phyloP scores from a whole-genome alignment of 495 filamentous ascomycete genomes.

The Neurospora cerealis region DNA sequence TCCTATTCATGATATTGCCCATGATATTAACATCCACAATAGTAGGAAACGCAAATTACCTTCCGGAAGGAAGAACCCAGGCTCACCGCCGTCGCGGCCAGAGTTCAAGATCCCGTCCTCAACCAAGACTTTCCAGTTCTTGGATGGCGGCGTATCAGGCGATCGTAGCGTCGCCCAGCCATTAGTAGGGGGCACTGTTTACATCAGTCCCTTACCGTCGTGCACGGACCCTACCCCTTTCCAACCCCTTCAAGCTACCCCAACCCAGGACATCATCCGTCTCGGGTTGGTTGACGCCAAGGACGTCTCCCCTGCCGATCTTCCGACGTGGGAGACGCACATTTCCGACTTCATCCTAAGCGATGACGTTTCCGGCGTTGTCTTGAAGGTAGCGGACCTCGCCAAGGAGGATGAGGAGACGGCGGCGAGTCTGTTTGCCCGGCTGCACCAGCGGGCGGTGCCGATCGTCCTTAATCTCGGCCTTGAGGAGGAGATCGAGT shows the following conservation, averaged over 20 bases:
- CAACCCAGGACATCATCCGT: background rate
- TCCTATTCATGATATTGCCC: background rate
- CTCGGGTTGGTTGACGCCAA: background rate
- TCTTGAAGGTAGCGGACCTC: background rate
- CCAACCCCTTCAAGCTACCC: background rate
- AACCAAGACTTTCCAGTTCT: background rate
- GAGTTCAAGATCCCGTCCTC: background rate
- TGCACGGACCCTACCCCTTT: background rate
- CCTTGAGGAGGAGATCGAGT: background rate
- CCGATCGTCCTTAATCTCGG: conserved; percentile 7
- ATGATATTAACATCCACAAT: background rate
- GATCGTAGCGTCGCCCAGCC: background rate
- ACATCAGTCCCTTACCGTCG: background rate
- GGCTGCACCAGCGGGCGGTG: conserved; percentile 1
- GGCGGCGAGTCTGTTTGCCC: background rate
- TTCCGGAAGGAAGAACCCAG: background rate
- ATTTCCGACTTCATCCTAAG: background rate
- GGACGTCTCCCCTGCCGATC: background rate
- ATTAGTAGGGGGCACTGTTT: background rate
- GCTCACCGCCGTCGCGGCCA: background rate
- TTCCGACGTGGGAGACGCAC: background rate
- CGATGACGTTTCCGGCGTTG: background rate
- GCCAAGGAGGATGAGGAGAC: background rate
- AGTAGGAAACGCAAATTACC: background rate
- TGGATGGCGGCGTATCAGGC: background rate